Evolutionary conservation across 805 yeast species (phyloP).

Genomic region (Candida railenensis): DNA sequence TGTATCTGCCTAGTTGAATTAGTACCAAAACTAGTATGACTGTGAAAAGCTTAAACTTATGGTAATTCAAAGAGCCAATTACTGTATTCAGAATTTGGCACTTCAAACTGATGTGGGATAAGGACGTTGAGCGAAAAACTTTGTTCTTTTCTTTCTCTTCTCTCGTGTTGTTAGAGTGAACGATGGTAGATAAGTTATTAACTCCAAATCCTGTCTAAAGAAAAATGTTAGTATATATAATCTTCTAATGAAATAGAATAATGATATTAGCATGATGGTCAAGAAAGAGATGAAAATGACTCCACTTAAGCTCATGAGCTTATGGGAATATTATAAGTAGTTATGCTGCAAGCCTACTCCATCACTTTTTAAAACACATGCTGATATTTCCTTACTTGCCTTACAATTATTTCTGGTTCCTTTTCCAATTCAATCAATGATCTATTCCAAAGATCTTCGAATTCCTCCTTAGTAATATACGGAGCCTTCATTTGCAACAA

Average conservation of each 20-base stretch:
- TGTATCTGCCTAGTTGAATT: constrained; percentile 27
- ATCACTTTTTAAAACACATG: neutral
- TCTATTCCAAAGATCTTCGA: constrained; percentile 71
- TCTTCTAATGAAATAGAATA: neutral
- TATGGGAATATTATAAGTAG: neutral
- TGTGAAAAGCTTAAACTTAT: constrained; percentile 18
- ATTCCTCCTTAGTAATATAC: constrained; percentile 57
- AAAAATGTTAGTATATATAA: constrained; percentile 24
- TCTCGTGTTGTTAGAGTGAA: constrained; percentile 39
- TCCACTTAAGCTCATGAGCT: neutral
- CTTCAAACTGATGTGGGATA: constrained; percentile 55
- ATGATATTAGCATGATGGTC: neutral
- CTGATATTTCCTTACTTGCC: constrained; percentile 55
- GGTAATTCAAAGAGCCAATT: constrained; percentile 31
- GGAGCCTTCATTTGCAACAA: constrained; percentile 47
- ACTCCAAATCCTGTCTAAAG: constrained; percentile 6
- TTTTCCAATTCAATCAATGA: constrained; percentile 59
- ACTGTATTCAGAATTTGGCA: constrained; percentile 58
- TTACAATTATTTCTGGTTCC: constrained; percentile 72
- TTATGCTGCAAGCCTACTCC: neutral
- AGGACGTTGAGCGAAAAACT: constrained; percentile 74
- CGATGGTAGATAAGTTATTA: constrained; percentile 18
- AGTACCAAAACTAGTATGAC: constrained; percentile 15
- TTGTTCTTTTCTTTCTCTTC: constrained; percentile 42
- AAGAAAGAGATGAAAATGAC: neutral